A percentile compares a stretch with the other conserved stretches of the same genome.
Evolutionary conservation across 768 basidiomycete genomes (phyloP).

Genomic region (Russula sp.): DNA sequence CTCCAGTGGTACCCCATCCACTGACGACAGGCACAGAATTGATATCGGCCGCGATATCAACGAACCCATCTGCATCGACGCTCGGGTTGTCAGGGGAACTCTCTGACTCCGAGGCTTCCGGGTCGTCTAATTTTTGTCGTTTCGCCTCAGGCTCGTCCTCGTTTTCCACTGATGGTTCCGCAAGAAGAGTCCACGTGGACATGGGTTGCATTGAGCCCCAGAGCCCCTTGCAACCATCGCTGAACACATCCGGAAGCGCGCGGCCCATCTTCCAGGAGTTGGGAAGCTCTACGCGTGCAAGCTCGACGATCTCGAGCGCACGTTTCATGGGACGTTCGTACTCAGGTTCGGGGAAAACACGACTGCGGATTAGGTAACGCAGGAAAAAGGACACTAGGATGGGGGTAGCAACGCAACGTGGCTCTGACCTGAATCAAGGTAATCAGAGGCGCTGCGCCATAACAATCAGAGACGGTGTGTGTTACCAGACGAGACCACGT

Average conservation of each 20-base stretch:
- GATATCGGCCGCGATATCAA: background rate
- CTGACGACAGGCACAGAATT: background rate
- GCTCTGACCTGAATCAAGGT: slow-evolving; percentile 37
- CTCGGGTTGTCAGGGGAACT: background rate
- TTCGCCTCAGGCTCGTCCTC: slow-evolving; percentile 25
- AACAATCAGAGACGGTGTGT: background rate
- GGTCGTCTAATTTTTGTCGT: slow-evolving; percentile 25
- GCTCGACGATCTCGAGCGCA: slow-evolving; percentile 40
- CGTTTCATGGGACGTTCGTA: slow-evolving; percentile 43
- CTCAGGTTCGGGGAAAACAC: slow-evolving; percentile 44
- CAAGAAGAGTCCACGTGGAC: slow-evolving; percentile 8
- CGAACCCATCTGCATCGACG: background rate
- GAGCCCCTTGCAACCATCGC: slow-evolving; percentile 40
- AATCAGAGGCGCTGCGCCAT: slow-evolving; percentile 21
- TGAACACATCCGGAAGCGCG: slow-evolving; percentile 45
- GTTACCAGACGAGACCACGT: slow-evolving; percentile 62
- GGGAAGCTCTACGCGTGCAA: slow-evolving; percentile 46
- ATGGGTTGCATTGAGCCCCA: slow-evolving; percentile 37
- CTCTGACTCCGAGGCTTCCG: background rate
- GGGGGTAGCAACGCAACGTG: slow-evolving; percentile 45
- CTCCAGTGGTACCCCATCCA: slow-evolving; percentile 5
- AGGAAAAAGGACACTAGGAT: slow-evolving; percentile 56
- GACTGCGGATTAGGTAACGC: slow-evolving; percentile 51
- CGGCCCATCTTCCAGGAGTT: slow-evolving; percentile 42
- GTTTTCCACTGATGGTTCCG: slow-evolving; percentile 8